Evolutionary conservation across 164 flowering plant species (phyloP).

Genomic region (Santalum album): DNA sequence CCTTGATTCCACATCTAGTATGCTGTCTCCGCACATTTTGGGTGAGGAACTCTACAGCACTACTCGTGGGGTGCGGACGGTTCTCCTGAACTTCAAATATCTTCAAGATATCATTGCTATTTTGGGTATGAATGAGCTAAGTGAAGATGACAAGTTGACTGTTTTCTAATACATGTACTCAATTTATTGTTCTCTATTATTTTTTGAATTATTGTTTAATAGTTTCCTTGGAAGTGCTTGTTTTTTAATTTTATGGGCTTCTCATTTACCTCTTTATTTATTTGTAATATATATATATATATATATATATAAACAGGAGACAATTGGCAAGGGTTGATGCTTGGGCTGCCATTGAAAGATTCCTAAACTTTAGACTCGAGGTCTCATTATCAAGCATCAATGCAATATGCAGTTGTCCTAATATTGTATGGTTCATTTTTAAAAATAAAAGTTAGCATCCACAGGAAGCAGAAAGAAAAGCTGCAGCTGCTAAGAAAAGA

Average conservation of each 20-base stretch:
- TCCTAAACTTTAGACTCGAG: conserved; percentile 86
- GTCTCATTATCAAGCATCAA: conserved; percentile 25
- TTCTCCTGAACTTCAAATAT: conserved; percentile 90
- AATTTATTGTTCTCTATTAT: background rate
- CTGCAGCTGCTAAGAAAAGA: conserved; percentile 87
- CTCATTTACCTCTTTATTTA: no score
- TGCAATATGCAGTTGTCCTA: background rate
- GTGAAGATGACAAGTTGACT: conserved; percentile 63
- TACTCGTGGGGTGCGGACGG: conserved; percentile 92
- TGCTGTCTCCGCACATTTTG: conserved; percentile 88
- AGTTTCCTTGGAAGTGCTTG: no score
- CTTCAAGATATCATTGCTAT: conserved; percentile 98
- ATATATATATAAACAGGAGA: conserved; percentile 53
- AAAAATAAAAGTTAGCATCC: conserved; percentile 4
- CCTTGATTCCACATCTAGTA: conserved; percentile 91
- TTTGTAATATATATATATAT: no score
- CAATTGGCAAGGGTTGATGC: conserved; percentile 80
- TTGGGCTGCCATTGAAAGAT: conserved; percentile 96
- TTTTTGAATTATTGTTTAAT: no score
- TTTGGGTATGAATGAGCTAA: conserved; percentile 84
- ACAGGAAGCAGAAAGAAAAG: conserved; percentile 98
- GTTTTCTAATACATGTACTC: conserved; percentile 10
- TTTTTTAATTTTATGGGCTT: no score
- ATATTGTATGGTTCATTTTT: background rate
- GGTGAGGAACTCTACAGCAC: conserved; percentile 94